Percentiles rank a stretch among this genome's conserved stretches.
These are phyloP conservation scores for Clonostachys rosea DNA, from an alignment of 2,329 filamentous ascomycete species.

Conservation along the genomic window DNA sequence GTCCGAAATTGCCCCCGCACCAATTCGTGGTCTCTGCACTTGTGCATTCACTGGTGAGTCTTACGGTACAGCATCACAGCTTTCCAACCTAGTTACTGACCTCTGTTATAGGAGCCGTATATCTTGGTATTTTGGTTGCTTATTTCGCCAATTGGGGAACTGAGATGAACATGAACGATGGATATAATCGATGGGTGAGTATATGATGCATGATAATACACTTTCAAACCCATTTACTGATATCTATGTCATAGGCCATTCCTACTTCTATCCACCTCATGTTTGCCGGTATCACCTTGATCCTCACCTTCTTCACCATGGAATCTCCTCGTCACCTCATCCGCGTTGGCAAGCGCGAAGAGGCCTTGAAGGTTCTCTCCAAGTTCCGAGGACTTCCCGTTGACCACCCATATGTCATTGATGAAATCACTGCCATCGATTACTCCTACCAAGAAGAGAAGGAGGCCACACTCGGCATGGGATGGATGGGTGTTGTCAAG, in stretches of 20 bases:
- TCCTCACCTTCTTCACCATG: slow-evolving; percentile 8
- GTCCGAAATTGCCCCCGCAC: slow-evolving; percentile 58
- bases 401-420: slow-evolving; percentile 27
- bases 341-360: slow-evolving; percentile 22
- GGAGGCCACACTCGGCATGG: slow-evolving; percentile 3
- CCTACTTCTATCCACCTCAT: slow-evolving; percentile 66
- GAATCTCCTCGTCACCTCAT: slow-evolving; percentile 19
- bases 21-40: slow-evolving; percentile 62
- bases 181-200: slow-evolving; percentile 7
- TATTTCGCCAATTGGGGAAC: slow-evolving; percentile 63
- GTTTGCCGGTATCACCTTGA: slow-evolving; percentile 10
- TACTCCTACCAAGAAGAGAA: slow-evolving; percentile 12
- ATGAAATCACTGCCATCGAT: slow-evolving; percentile 22
- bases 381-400: slow-evolving; percentile 28
- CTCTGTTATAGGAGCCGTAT: slow-evolving; percentile 33
- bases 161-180: slow-evolving; percentile 32
- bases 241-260: slow-evolving; percentile 22
- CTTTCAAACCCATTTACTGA: slow-evolving; percentile 27
- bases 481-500: slow-evolving; percentile 7
- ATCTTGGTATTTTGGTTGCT: slow-evolving; percentile 63
- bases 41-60: slow-evolving; percentile 24
- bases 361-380: slow-evolving; percentile 26
- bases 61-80: slow-evolving; percentile 3
- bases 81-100: no score
- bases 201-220: background rate